Evolutionary conservation across 345 rosid genomes (phyloP), one percentile per base, ranked within the genome.

Genomic region (Salix exigua): DNA sequence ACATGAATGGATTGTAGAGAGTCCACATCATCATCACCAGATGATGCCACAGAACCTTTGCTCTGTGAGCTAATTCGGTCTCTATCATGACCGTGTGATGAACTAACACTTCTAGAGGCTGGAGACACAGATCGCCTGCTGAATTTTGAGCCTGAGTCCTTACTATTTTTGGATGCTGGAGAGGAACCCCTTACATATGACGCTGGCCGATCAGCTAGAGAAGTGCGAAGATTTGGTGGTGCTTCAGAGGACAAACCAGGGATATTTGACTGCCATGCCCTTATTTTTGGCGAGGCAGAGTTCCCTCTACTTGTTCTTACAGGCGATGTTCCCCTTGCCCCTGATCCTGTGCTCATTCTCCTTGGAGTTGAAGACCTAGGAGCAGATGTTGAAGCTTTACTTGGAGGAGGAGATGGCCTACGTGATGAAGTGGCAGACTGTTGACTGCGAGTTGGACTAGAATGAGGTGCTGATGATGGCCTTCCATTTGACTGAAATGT

Each of bases 171-270:
- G 74, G 99, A 96, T 64, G 98, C 99, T 68, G 99, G 98, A 14
- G 98, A 94, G 78, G 95, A 92, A 44, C 99, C 98, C 88, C 99
- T 89, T 78, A 94, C 94, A 70, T 94, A 96, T 35, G 99, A 85
- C 69, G 93, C 90, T 0, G 99, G 97, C 74, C 97, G 92, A 87
- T 96, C 98, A 81, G 88, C 90, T 84, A 92, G 78, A 73, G 99
- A 96, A 78, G 99, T 96, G 70, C 97, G 89, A 62, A 96, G 98
- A 88, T 94, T 96, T n/a, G 97, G 98, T 1, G 99, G 99, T 63
- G 90, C 98, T 71, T 96, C 99, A 81, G 91, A 86, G 66, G 99
- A 91, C 86, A 96, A 93, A 74, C 98, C 98, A 62, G 99, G 93
- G 50, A 96, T 88, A 76, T 89, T 93, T 74, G 97, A 86, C 79